Evolutionary conservation across 768 basidiomycete genomes (phyloP), one percentile per base, ranked within the genome.

Genomic region (Suillus lakei): DNA sequence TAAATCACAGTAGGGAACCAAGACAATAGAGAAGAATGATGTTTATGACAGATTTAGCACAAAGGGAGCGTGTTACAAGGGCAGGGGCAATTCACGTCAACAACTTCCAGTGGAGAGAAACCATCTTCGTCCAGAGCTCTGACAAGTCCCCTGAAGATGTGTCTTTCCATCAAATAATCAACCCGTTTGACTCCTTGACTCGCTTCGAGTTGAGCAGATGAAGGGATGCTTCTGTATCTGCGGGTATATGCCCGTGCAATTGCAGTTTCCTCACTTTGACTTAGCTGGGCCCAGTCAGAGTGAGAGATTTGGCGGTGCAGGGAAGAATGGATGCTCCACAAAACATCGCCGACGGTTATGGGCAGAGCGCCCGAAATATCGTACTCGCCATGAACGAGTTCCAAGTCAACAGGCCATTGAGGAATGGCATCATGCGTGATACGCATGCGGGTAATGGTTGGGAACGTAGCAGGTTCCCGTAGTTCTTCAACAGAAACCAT

Each of bases 351-450:
- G 4, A 91, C 75, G 3, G 82, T 84, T 69, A 91, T 86, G 3
- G 84, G 82, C 2, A 80, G 80, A 3, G 64, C 43, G 56, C 73
- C 64, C 68, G 72, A 38, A 21, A 7, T 43, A 64, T 73, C 39
- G 60, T 72, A 76, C 51, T 38, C 76, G 66, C 74, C 71, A 41
- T 73, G 65, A 13, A 78, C 76, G 68, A 79, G 81, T 53, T 81
- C 77, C 59, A 91, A 73, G 64, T 85, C 82, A 61, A 91, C 80
- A 16, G 87, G 85, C 89, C 89, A 91, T n/a, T 83, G 70, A 0
- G 87, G 85, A 58, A 89, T 79, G 18, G 71, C 67, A 60, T 91
- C 87, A 70, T 84, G 86, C 1, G 81, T 70, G 70, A 92, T 86
- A n/a, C 83, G 81, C 69, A 91, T 81, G 41, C 77, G 80, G 12